These are phyloP conservation scores for Exserohilum turcica DNA, from an alignment of 2,329 filamentous ascomycete genomes.

Conservation along the genomic window DNA sequence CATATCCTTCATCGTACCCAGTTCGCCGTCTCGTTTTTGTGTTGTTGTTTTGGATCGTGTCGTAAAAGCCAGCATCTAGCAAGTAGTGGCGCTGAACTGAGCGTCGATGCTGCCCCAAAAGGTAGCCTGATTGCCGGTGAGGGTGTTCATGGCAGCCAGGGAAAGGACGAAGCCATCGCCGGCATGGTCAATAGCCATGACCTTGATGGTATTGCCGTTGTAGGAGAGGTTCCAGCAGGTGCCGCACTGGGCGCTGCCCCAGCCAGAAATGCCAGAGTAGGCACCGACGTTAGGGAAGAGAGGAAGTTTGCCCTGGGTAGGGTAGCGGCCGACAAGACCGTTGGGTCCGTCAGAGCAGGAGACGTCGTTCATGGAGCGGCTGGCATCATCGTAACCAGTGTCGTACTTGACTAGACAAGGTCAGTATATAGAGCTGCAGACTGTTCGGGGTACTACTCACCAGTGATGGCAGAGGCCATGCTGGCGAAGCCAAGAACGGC, in stretches of 20 bases:
- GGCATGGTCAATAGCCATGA: conserved; percentile 56
- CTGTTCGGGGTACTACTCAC: background rate
- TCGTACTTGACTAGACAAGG: conserved; percentile 68
- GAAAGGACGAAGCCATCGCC: conserved; percentile 58
- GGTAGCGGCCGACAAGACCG: conserved; percentile 68
- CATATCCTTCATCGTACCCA: background rate
- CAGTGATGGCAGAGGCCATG: conserved; percentile 41
- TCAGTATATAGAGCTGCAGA: background rate
- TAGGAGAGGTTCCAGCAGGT: conserved; percentile 59
- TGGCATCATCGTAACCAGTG: conserved; percentile 67
- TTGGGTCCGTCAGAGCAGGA: conserved; percentile 71
- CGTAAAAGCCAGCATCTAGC: no score
- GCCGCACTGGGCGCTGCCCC: conserved; percentile 55
- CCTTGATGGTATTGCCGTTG: conserved; percentile 54
- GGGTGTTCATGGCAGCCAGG: conserved; percentile 54
- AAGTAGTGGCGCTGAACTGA: conserved; percentile 47
- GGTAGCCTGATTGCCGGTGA: conserved; percentile 55
- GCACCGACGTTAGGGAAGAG: conserved; percentile 58
- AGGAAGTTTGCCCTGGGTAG: conserved; percentile 53
- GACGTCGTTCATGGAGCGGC: conserved; percentile 61
- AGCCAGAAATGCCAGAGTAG: conserved; percentile 54
- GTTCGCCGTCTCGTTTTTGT: background rate
- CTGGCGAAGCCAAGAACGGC: conserved; percentile 35
- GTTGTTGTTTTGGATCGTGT: no score
- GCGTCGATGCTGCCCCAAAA: conserved; percentile 52